These are phyloP conservation scores for Exobasidium cylindrosporum DNA, from an alignment of 1,284 basidiomycete species.

Conservation along the genomic window DNA sequence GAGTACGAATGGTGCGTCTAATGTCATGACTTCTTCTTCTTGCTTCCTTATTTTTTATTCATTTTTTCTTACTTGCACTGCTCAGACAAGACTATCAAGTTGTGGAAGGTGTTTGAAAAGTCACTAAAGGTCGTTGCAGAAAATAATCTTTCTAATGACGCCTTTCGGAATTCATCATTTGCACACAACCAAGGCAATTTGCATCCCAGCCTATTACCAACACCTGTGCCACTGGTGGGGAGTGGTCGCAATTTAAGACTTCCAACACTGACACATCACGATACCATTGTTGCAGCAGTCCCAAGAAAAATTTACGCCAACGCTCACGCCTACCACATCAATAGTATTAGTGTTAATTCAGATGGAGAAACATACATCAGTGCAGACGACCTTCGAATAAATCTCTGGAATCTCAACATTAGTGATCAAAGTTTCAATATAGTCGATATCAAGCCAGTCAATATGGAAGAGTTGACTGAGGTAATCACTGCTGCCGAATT, in stretches of 20 bases:
- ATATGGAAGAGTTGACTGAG: slow-evolving; percentile 99
- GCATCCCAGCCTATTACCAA: slow-evolving; percentile 23
- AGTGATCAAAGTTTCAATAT: slow-evolving; percentile 99
- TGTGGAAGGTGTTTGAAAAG: slow-evolving; percentile 99
- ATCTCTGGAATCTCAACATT: slow-evolving; percentile 97
- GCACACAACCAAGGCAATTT: slow-evolving; percentile 22
- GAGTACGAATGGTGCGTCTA: slow-evolving; percentile 75
- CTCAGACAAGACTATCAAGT: slow-evolving; percentile 95
- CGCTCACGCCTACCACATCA: slow-evolving; percentile 99
- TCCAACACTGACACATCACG: slow-evolving; percentile 74
- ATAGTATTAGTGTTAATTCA: slow-evolving; percentile 98
- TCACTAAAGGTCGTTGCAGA: slow-evolving; percentile 92
- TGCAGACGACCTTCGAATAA: slow-evolving; percentile 93
- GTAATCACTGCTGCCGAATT: slow-evolving; percentile 99
- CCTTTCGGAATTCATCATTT: slow-evolving; percentile 23
- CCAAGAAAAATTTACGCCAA: slow-evolving; percentile 99
- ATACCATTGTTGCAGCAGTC: slow-evolving; percentile 97
- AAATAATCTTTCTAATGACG: slow-evolving; percentile 76
- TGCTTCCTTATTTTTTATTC: background rate
- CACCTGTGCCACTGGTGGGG: slow-evolving; percentile 30
- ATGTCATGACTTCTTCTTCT: no score
- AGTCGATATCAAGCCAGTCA: slow-evolving; percentile 98
- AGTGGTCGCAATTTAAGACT: slow-evolving; percentile 44
- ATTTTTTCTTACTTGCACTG: background rate
- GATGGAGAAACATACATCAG: slow-evolving; percentile 99